Evolutionary conservation across 169 alveolate species (phyloP).

Genomic region (Cryptosporidium tyzzeri): DNA sequence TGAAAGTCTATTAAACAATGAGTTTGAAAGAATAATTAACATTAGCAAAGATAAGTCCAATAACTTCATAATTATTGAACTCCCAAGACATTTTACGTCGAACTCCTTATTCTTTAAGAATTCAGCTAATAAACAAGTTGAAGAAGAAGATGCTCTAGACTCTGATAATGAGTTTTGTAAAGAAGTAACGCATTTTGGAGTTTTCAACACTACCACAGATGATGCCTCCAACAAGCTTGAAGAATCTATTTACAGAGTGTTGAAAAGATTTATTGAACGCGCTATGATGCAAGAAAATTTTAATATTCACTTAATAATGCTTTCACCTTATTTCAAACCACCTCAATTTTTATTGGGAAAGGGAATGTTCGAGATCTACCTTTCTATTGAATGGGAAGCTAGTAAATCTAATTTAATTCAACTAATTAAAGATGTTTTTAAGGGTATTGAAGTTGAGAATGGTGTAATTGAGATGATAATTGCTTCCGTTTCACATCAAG

Average conservation of each 20-base stretch:
- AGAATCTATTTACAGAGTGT: slow-evolving; percentile 42
- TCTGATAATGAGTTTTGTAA: slow-evolving; percentile 5
- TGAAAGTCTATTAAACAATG: slow-evolving; percentile 17
- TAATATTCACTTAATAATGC: slow-evolving; percentile 30
- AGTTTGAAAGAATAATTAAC: background rate
- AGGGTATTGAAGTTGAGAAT: background rate
- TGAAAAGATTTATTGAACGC: slow-evolving; percentile 58
- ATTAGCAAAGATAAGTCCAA: background rate
- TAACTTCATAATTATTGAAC: slow-evolving; percentile 42
- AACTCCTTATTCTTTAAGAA: background rate
- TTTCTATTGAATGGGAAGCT: slow-evolving; percentile 64
- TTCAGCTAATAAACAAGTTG: background rate
- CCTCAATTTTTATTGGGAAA: slow-evolving; percentile 33
- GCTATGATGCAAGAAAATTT: slow-evolving; percentile 25
- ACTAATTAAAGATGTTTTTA: slow-evolving; percentile 33
- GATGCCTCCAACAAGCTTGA: slow-evolving; percentile 26
- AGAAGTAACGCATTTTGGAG: slow-evolving; percentile 11
- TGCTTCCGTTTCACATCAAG: slow-evolving; percentile 35
- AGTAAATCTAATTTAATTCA: background rate
- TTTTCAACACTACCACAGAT: slow-evolving; percentile 26
- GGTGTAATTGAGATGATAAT: slow-evolving; percentile 34
- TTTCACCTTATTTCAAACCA: slow-evolving; percentile 60
- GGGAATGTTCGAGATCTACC: slow-evolving; percentile 33
- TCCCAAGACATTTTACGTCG: background rate
- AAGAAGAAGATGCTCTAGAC: slow-evolving; percentile 12